Evolutionary conservation across 2,329 filamentous ascomycete genomes (phyloP).

Genomic region (Colletotrichum tropicale): DNA sequence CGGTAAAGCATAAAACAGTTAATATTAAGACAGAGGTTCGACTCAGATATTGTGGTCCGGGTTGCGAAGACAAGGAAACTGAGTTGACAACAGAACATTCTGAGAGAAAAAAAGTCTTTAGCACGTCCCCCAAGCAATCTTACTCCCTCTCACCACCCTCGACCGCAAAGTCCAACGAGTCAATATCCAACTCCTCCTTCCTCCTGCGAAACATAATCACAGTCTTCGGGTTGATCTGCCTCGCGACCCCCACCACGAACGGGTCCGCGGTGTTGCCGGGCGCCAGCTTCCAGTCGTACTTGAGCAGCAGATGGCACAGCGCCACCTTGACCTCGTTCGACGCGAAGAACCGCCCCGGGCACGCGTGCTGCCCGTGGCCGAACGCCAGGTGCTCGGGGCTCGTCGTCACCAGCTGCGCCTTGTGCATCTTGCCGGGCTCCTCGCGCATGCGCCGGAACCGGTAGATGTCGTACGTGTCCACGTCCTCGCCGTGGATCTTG

Average conservation of each 20-base stretch:
- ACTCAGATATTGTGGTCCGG: background rate
- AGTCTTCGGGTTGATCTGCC: background rate
- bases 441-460: background rate
- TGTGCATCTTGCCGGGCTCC: background rate
- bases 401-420: slow-evolving; percentile 44
- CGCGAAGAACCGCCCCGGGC: background rate
- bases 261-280: background rate
- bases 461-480: background rate
- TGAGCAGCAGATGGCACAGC: background rate
- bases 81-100: background rate
- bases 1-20: background rate
- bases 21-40: background rate
- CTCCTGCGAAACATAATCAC: background rate
- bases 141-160: background rate
- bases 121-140: background rate
- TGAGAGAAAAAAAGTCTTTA: background rate
- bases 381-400: slow-evolving; percentile 38
- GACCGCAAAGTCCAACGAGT: background rate
- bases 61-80: background rate
- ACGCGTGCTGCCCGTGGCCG: slow-evolving; percentile 36
- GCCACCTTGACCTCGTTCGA: background rate
- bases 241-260: background rate
- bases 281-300: background rate
- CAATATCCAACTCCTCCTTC: background rate
- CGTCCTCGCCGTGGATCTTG: background rate